A percentile compares a stretch with the other conserved stretches of the same genome.
Conservation (phyloP, 2,329 filamentous ascomycete species). For the Aspergillus puulaauensis region DNA sequence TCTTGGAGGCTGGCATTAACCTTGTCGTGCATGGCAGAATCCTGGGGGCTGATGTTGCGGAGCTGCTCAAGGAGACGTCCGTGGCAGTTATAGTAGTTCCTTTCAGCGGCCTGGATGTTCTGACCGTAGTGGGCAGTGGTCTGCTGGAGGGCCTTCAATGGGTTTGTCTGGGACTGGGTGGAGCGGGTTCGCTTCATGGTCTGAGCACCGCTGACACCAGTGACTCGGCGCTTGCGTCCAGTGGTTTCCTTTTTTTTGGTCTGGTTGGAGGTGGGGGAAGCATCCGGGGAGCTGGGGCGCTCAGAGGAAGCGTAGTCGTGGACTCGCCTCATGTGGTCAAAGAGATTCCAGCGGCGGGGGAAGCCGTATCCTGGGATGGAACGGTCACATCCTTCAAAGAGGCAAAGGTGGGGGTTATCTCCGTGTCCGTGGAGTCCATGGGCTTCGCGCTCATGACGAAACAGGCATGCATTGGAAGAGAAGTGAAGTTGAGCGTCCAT, state of each 20-base stretch:
- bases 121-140: constrained; percentile 36
- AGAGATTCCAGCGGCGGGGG: constrained; percentile 90
- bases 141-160: constrained; percentile 34
- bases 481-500: constrained; percentile 86
- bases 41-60: constrained; percentile 39
- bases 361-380: constrained; percentile 82
- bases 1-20: constrained; percentile 47
- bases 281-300: constrained; percentile 43
- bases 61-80: constrained; percentile 40
- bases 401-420: constrained; percentile 87
- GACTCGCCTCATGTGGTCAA: constrained; percentile 95
- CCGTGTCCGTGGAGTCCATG: constrained; percentile 95
- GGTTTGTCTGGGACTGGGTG: constrained; percentile 35
- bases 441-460: constrained; percentile 92
- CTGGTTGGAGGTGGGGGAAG: constrained; percentile 30
- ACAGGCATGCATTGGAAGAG: constrained; percentile 90
- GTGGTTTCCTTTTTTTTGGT: constrained; percentile 42
- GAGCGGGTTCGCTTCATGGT: constrained; percentile 46
- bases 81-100: constrained; percentile 44
- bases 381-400: constrained; percentile 83
- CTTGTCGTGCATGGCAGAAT: constrained; percentile 43
- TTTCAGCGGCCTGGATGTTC: constrained; percentile 43
- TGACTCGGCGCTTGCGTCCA: constrained; percentile 41
- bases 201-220: constrained; percentile 35
- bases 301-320: constrained; percentile 61